These are phyloP conservation scores for Yamadazyma atmosphaerica DNA, from an alignment of 1,139 yeast species.

Conservation along the genomic window DNA sequence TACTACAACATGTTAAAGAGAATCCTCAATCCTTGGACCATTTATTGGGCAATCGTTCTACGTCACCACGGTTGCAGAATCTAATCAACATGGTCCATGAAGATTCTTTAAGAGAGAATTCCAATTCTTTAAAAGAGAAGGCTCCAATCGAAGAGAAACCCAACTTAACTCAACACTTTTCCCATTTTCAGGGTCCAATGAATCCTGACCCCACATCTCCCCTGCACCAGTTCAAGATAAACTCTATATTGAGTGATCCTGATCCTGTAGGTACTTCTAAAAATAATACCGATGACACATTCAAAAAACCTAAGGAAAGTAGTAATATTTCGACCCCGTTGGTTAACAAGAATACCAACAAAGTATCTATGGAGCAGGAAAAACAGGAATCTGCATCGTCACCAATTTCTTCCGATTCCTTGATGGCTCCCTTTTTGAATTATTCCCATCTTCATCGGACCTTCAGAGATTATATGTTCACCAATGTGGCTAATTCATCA, in stretches of 20 bases:
- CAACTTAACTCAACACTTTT: no score
- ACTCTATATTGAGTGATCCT: not conserved
- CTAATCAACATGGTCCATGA: conserved; percentile 4
- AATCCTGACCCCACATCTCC: not conserved
- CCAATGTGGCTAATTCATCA: conserved; percentile 20
- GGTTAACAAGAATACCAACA: not conserved
- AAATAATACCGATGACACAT: not conserved
- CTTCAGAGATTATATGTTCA: conserved; percentile 32
- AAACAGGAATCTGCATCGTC: conserved; percentile 1
- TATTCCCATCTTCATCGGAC: conserved; percentile 23
- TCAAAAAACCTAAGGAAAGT: not conserved
- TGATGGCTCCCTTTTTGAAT: conserved; percentile 18
- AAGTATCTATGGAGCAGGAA: not conserved
- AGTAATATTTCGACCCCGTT: not conserved
- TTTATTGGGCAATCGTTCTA: not conserved
- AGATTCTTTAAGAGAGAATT: not conserved
- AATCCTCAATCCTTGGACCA: not conserved
- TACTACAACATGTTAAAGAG: not conserved
- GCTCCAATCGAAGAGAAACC: no score
- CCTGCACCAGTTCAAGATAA: not conserved
- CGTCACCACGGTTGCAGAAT: conserved; percentile 5
- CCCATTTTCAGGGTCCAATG: not conserved
- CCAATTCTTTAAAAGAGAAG: no score
- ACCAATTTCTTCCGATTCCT: conserved; percentile 14
- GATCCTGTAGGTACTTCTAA: not conserved